Conservation (phyloP, 192 early-diverging fungal species). For the Allomyces arbusculus region DNA sequence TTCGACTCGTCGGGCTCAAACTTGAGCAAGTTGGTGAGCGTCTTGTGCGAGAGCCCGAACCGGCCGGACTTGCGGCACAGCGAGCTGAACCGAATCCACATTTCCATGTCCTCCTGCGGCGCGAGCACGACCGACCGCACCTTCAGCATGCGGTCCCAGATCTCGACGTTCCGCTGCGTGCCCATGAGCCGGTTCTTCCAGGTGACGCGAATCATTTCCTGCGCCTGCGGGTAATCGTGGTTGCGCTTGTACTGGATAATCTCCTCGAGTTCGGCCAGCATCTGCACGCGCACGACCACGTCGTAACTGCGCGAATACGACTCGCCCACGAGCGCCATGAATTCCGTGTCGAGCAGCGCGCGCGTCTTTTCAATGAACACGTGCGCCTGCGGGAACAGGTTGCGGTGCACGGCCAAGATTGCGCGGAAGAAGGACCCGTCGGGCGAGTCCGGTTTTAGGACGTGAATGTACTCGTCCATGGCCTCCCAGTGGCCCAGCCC, state of each 20-base stretch:
- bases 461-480: constrained; percentile 75
- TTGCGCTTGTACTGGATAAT: constrained; percentile 75
- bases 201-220: constrained; percentile 51
- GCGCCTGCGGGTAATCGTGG: constrained; percentile 55
- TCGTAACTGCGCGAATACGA: constrained; percentile 84
- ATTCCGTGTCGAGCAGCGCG: constrained; percentile 59
- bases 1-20: constrained; percentile 27
- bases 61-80: constrained; percentile 77
- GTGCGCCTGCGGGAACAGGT: constrained; percentile 49
- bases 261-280: constrained; percentile 95
- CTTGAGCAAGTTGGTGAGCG: constrained; percentile 43
- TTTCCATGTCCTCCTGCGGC: constrained; percentile 81
- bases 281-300: constrained; percentile 76
- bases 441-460: constrained; percentile 54
- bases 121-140: constrained; percentile 73
- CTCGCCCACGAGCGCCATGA: constrained; percentile 73
- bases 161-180: constrained; percentile 77
- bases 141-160: constrained; percentile 81
- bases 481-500: constrained; percentile 63
- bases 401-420: constrained; percentile 61
- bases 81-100: constrained; percentile 84
- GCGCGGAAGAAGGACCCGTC: constrained; percentile 72
- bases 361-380: constrained; percentile 59
- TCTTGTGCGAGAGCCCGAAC: constrained; percentile 58
- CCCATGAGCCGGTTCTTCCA: constrained; percentile 74